phyloP scores from a whole-genome alignment of 2,329 filamentous ascomycete species.

The Cadophora malorum region DNA sequence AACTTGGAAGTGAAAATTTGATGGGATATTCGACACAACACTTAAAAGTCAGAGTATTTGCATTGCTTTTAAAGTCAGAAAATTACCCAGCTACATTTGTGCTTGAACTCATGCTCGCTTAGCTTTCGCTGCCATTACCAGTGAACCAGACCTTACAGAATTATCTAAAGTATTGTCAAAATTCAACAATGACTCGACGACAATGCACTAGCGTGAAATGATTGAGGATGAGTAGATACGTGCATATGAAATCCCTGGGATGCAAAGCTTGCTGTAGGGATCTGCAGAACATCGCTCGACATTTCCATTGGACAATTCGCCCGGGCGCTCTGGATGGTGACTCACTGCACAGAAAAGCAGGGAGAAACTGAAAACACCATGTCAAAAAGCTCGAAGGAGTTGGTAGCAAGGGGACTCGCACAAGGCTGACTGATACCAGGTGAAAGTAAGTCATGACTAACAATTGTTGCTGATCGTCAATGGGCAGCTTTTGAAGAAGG shows the following conservation, averaged over 20 bases:
- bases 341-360: neutral
- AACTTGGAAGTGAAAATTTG: neutral
- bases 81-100: too few relatives aligned
- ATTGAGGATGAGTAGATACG: conserved; percentile 18
- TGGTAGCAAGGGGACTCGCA: neutral
- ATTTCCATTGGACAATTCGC: neutral
- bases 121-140: neutral
- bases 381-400: neutral
- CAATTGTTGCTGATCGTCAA: neutral
- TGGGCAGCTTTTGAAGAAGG: neutral
- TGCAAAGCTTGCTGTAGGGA: neutral
- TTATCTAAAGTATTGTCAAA: neutral
- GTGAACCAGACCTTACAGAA: neutral
- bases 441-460: neutral
- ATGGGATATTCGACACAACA: neutral
- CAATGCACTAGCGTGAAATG: neutral
- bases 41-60: neutral
- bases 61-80: neutral
- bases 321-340: neutral
- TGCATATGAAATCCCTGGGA: neutral
- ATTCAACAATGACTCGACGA: neutral
- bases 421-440: too few relatives aligned
- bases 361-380: neutral
- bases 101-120: neutral
- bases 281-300: neutral